Evolutionary conservation across 2,329 filamentous ascomycete genomes (phyloP), one percentile per base, ranked within the genome.

Genomic region (Paecilomyces formosus): DNA sequence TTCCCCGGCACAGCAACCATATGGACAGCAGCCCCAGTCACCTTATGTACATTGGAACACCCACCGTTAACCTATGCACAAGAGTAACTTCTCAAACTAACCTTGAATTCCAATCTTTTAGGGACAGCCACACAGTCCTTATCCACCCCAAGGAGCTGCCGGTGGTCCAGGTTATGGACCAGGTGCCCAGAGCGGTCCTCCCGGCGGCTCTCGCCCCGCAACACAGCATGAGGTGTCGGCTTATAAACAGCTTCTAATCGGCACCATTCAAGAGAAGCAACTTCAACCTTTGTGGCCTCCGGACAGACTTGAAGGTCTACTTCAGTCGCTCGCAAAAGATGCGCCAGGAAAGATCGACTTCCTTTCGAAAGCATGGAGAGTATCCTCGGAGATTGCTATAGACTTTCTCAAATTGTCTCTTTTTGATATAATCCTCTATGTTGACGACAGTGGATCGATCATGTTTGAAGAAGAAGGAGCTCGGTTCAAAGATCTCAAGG

Each of bases 401-500:
- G 85, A 87, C 68, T 80, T 87, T 59, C 82, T 86, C 66, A 84
- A 85, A 68, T 76, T 87, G 26, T 78, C 82, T 3, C 73, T 87
- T 26, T 87, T 84, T 69, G 85, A 87, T 65, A 79, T 86, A 39
- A 75, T 86, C 52, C 74, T 87, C 54, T 87, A 85, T 68, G 83
- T 87, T 57, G 85, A 88, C 64, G 86, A 89, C 75, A 86, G 83
- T 68, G 86, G 86, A 51, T 88, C 85, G 21, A 88, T 89, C 79
- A 79, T 82, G 58, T 88, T 88, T 63, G 85, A 88, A 66, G 85
- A 88, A 68, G 80, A 82, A 58, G 86, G 85, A 51, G 80, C 85
- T 65, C 83, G 86, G 60, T 87, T 88, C 73, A 82, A 85, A 62
- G 85, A 88, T 64, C 74, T 89, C 63, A 81, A 82, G 68, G 77